phyloP scores from a whole-genome alignment of 148 eudicot genomes.

The Cornus kousa region DNA sequence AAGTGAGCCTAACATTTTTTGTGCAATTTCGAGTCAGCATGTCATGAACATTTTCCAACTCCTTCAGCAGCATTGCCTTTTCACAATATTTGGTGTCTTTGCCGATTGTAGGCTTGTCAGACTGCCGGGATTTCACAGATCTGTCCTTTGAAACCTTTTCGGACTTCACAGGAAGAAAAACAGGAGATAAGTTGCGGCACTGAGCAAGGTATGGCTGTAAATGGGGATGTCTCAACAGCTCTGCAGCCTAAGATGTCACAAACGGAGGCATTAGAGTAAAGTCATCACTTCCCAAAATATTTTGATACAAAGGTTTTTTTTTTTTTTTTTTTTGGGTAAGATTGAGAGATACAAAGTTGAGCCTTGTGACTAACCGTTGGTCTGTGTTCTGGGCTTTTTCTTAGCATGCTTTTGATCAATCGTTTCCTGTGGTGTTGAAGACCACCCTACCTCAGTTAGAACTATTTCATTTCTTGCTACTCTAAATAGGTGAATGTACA shows the following conservation, averaged over 20 bases:
- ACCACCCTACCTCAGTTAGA: not conserved
- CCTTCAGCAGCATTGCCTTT: conserved; percentile 18
- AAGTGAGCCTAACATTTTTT: conserved; percentile 31
- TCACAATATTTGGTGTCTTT: conserved; percentile 11
- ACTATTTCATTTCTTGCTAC: not conserved
- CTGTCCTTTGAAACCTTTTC: conserved; percentile 20
- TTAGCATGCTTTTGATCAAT: conserved; percentile 52
- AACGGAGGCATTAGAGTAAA: not conserved
- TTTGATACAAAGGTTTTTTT: not conserved
- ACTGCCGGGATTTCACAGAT: conserved; percentile 8
- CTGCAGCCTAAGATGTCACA: conserved; percentile 37
- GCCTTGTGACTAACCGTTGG: conserved; percentile 41
- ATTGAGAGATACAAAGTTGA: not conserved
- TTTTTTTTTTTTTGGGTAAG: no score
- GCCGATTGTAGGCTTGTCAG: conserved; percentile 12
- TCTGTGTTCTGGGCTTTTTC: conserved; percentile 58
- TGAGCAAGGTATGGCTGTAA: conserved; percentile 50
- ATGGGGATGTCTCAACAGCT: conserved; percentile 49
- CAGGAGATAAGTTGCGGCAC: conserved; percentile 38
- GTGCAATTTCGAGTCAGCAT: not conserved
- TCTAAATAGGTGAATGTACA: not conserved
- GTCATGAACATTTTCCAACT: conserved; percentile 11
- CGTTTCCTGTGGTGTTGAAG: conserved; percentile 37
- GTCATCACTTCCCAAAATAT: not conserved
- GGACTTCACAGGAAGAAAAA: conserved; percentile 41